Evolutionary conservation across 345 rosid species (phyloP), one percentile per base, ranked within the genome.

Genomic region (Brassica incana): DNA sequence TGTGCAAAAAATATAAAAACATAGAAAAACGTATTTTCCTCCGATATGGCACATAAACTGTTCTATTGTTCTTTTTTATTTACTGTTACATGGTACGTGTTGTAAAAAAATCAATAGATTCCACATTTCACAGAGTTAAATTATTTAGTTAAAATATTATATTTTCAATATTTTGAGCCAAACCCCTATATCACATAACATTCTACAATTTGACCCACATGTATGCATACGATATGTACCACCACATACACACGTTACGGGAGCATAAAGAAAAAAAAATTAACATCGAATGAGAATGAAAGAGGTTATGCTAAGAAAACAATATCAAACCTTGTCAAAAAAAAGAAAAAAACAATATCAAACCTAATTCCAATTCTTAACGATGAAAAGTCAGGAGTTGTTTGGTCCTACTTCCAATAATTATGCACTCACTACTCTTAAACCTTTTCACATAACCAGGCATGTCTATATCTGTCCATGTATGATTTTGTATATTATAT

Each of bases 371-470:
- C 84, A 80, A 75, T 72, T 38, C 73, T 78, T 58, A 60, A 48
- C 69, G 69, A 64, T 76, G n/a, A 75, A 79, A 85, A 80, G 92
- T 87, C 92, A 87, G 84, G 71, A 56, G 79, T 58, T 75, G 54
- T 74, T 82, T 84, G 86, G 85, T 33, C 85, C 80, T 76, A 69
- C 81, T 77, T 75, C 84, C 73, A 81, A 80, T 75, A 80, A 80
- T 71, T 75, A 63, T 70, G 66, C 82, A 79, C 82, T 79, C 78
- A 74, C 78, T 62, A 74, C 33, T 67, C 82, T 45, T 20, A 73
- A 61, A 50, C 58, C 71, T 79, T 73, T 67, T 74, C 78, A 74
- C 70, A 79, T 67, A 43, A 68, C 74, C 74, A 72, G 54, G 58
- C 72, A 78, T 18, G 36, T 58, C 72, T 76, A 78, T 40, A 54